These are phyloP conservation scores for Knoxdaviesia capensis DNA, from an alignment of 2,329 filamentous ascomycete genomes.

Conservation along the genomic window DNA sequence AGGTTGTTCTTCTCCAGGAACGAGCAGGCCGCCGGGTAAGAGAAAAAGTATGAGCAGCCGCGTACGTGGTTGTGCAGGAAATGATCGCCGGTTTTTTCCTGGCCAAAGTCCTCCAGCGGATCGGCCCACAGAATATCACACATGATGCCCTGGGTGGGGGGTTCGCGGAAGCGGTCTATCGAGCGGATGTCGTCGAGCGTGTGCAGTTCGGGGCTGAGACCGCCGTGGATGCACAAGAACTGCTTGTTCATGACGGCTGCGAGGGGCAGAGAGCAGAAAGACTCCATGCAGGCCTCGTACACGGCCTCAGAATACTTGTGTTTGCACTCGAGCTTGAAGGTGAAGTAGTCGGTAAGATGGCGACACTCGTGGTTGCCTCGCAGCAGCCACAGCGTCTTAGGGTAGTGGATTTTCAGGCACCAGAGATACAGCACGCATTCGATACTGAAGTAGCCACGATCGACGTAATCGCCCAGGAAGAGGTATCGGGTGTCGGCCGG, in stretches of 20 bases:
- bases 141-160: slow-evolving; percentile 94
- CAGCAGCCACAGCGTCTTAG: slow-evolving; percentile 88
- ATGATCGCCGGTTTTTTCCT: slow-evolving; percentile 95
- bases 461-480: slow-evolving; percentile 94
- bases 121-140: slow-evolving; percentile 99
- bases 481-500: slow-evolving; percentile 91
- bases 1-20: slow-evolving; percentile 99
- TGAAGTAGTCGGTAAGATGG: slow-evolving; percentile 98
- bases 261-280: slow-evolving; percentile 82
- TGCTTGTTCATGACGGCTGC: slow-evolving; percentile 99
- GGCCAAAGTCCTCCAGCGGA: slow-evolving; percentile 91
- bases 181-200: slow-evolving; percentile 76
- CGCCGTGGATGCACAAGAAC: slow-evolving; percentile 95
- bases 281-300: slow-evolving; percentile 97
- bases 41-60: slow-evolving; percentile 98
- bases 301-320: slow-evolving; percentile 96
- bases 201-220: slow-evolving; percentile 85
- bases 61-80: slow-evolving; percentile 97
- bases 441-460: slow-evolving; percentile 96
- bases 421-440: slow-evolving; percentile 97
- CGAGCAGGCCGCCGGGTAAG: slow-evolving; percentile 86
- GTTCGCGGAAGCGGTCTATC: slow-evolving; percentile 93
- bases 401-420: slow-evolving; percentile 98
- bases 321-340: slow-evolving; percentile 98
- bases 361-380: slow-evolving; percentile 97